Percentiles rank a stretch among this genome's conserved stretches.
These are phyloP conservation scores for Neonectria ditissima DNA, from an alignment of 2,329 filamentous ascomycete genomes.

Conservation along the genomic window DNA sequence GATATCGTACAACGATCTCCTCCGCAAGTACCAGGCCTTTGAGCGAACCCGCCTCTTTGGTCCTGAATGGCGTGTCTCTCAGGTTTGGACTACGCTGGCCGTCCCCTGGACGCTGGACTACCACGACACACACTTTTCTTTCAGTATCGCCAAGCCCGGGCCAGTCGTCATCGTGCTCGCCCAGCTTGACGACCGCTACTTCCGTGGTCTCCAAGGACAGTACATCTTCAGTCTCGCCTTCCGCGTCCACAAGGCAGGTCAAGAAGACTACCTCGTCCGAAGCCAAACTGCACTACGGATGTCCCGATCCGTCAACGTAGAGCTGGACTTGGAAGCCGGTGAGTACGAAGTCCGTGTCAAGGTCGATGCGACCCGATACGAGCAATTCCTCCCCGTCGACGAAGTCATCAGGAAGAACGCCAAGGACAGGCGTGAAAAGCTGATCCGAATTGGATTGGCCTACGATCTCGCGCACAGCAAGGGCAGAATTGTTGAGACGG, in stretches of 20 bases:
- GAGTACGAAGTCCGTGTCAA: constrained; percentile 82
- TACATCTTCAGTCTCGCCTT: constrained; percentile 67
- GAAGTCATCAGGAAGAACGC: constrained; percentile 76
- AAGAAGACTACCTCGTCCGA: constrained; percentile 66
- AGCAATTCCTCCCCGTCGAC: constrained; percentile 66
- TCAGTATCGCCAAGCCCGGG: constrained; percentile 61
- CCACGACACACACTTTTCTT: constrained; percentile 64
- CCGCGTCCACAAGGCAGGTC: constrained; percentile 62
- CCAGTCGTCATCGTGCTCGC: constrained; percentile 67
- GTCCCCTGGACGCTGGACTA: constrained; percentile 70
- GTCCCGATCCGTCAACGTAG: constrained; percentile 80
- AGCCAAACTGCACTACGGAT: constrained; percentile 69
- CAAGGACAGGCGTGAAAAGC: constrained; percentile 74
- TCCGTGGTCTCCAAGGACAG: constrained; percentile 67
- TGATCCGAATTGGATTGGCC: constrained; percentile 75
- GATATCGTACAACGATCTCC: constrained; percentile 69
- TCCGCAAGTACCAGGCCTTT: constrained; percentile 69
- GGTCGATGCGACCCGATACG: constrained; percentile 73
- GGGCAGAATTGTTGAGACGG: constrained; percentile 62
- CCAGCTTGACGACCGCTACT: constrained; percentile 70
- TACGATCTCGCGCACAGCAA: constrained; percentile 79
- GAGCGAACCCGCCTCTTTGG: constrained; percentile 70
- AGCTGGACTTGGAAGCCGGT: constrained; percentile 79
- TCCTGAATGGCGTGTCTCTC: constrained; percentile 63
- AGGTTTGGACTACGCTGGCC: constrained; percentile 62